Evolutionary conservation across 1,139 yeast genomes (phyloP).

Genomic region (Arxiozyma slooffiae): DNA sequence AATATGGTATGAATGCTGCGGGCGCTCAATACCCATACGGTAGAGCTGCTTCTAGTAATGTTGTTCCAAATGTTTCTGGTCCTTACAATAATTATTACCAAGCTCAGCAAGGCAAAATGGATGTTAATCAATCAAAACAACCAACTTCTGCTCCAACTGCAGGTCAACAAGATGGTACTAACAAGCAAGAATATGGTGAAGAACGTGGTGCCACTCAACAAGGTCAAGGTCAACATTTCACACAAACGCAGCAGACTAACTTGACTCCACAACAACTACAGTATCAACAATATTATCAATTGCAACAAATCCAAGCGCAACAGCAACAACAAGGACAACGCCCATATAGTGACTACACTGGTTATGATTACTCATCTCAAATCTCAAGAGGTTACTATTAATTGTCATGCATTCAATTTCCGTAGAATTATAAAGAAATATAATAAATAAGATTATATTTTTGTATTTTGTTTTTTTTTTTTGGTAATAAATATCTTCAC

Average conservation of each 20-base stretch:
- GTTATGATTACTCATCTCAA: constrained; percentile 28
- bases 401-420: constrained; percentile 1
- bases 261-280: constrained; percentile 27
- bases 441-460: too few relatives aligned
- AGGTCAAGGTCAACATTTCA: neutral
- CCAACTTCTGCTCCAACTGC: constrained; percentile 7
- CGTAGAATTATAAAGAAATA: neutral
- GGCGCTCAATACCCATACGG: constrained; percentile 29
- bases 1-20: constrained; percentile 20
- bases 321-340: constrained; percentile 16
- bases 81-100: constrained; percentile 23
- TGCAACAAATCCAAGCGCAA: constrained; percentile 13
- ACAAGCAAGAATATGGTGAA: constrained; percentile 13
- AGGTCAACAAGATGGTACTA: constrained; percentile 7
- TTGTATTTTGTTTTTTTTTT: too few relatives aligned
- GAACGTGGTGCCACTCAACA: constrained; percentile 14
- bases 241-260: constrained; percentile 13
- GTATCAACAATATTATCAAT: constrained; percentile 30
- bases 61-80: constrained; percentile 16
- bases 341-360: constrained; percentile 23
- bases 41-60: neutral
- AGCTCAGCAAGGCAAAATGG: constrained; percentile 19
- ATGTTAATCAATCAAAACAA: constrained; percentile 13
- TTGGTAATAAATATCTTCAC: neutral
- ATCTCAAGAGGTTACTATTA: constrained; percentile 28